Percentiles rank a stretch among this genome's conserved stretches.
These are phyloP conservation scores for Cenchrus fungigraminus DNA, from an alignment of 176 grass and related monocot species.

Conservation along the genomic window DNA sequence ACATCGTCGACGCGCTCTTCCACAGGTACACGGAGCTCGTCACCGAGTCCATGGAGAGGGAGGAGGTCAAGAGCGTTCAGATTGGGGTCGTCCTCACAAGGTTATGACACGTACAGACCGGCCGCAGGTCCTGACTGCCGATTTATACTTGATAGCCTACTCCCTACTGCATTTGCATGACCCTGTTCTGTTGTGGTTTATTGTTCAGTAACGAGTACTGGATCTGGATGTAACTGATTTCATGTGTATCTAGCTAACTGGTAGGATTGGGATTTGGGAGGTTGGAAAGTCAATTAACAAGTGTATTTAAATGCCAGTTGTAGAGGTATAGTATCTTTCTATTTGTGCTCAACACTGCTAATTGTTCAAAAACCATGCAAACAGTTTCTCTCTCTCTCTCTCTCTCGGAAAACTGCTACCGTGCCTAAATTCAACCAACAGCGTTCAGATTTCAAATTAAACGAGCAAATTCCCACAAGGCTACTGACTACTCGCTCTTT, in stretches of 20 bases:
- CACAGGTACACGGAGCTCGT: slow-evolving; percentile 70
- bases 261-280: slow-evolving; percentile 35
- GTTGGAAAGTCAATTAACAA: slow-evolving; percentile 28
- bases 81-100: slow-evolving; percentile 74
- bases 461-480: neutral
- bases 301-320: neutral
- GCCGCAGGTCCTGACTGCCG: neutral
- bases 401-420: neutral
- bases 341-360: neutral
- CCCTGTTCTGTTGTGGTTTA: neutral
- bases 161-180: slow-evolving; percentile 14
- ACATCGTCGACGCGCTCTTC: slow-evolving; percentile 75
- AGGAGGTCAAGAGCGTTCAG: slow-evolving; percentile 80
- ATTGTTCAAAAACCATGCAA: neutral
- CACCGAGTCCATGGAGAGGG: slow-evolving; percentile 72
- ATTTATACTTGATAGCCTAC: neutral
- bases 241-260: slow-evolving; percentile 36
- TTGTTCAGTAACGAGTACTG: neutral
- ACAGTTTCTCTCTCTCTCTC: neutral
- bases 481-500: neutral
- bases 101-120: slow-evolving; percentile 35
- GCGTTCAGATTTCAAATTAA: neutral
- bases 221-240: neutral
- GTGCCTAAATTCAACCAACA: neutral
- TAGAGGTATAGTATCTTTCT: neutral